Percentiles rank a stretch among this genome's conserved stretches.
Conservation (phyloP, 164 flowering plant species). For the Dillenia turbinata region DNA sequence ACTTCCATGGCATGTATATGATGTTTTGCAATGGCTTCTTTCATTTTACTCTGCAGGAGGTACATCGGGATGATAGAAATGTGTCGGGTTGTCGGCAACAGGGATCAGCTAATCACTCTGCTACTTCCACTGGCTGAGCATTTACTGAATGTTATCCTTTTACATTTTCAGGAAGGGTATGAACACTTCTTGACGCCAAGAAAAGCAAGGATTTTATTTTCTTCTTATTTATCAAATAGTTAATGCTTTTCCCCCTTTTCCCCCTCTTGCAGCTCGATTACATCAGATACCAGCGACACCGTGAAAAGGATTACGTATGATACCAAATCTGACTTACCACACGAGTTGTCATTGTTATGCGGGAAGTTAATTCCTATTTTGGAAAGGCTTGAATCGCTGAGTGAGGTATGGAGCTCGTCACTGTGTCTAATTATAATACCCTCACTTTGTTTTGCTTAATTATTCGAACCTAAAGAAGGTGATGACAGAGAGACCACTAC, state of each 20-base stretch:
- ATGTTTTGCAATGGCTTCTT: no score
- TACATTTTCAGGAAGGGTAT: slow-evolving; percentile 79
- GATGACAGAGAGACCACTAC: no score
- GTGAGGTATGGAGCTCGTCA: slow-evolving; percentile 60
- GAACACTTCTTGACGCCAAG: not conserved
- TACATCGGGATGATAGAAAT: slow-evolving; percentile 91
- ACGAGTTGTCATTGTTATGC: slow-evolving; percentile 42
- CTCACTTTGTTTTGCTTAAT: no score
- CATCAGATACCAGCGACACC: slow-evolving; percentile 21
- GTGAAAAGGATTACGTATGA: slow-evolving; percentile 30
- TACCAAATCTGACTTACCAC: slow-evolving; percentile 23
- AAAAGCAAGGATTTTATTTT: no score
- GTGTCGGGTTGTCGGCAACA: slow-evolving; percentile 74
- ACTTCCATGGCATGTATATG: no score
- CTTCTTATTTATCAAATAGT: not conserved
- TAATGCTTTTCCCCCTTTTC: not conserved
- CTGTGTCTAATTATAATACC: not conserved
- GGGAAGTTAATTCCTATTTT: slow-evolving; percentile 52
- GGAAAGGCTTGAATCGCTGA: slow-evolving; percentile 73
- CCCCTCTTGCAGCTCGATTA: slow-evolving; percentile 21
- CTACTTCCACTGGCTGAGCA: slow-evolving; percentile 75
- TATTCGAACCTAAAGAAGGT: no score
- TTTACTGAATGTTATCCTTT: slow-evolving; percentile 59
- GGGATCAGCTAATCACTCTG: slow-evolving; percentile 63
- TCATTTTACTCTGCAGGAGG: slow-evolving; percentile 45